phyloP scores from a whole-genome alignment of 345 rosid species.

The Salix brachista region DNA sequence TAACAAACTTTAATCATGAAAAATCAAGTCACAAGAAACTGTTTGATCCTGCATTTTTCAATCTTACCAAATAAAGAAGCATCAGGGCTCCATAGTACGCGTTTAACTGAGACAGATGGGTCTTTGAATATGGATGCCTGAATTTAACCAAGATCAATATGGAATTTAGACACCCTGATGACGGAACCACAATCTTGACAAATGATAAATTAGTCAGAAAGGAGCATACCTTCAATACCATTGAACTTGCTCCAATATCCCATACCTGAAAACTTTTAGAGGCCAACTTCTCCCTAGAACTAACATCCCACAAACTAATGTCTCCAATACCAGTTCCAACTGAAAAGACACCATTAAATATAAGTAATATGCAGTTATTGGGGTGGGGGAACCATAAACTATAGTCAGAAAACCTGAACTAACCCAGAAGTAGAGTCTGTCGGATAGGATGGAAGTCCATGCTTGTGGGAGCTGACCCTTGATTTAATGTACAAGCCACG shows the following conservation, averaged over 20 bases:
- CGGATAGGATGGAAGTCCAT: slow-evolving; percentile 45
- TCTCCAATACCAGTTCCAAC: slow-evolving; percentile 42
- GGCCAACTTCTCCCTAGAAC: slow-evolving; percentile 29
- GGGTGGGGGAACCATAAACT: background rate
- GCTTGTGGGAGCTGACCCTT: slow-evolving; percentile 37
- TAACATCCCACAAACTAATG: slow-evolving; percentile 38
- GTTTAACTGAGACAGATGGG: slow-evolving; percentile 36
- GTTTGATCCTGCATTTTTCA: background rate
- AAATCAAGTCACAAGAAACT: background rate
- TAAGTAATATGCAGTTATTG: slow-evolving; percentile 3
- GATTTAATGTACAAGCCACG: slow-evolving; percentile 27
- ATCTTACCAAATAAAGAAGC: slow-evolving; percentile 42
- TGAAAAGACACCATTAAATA: slow-evolving; percentile 11
- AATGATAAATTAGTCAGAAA: background rate
- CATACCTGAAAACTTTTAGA: slow-evolving; percentile 34
- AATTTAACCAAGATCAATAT: slow-evolving; percentile 7
- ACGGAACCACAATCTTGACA: background rate
- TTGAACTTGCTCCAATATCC: slow-evolving; percentile 33
- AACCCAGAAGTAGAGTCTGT: slow-evolving; percentile 42
- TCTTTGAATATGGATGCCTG: slow-evolving; percentile 38
- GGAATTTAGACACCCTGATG: background rate
- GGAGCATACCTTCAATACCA: slow-evolving; percentile 32
- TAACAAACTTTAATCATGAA: background rate
- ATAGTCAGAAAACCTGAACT: slow-evolving; percentile 17
- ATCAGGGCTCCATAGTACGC: slow-evolving; percentile 38